Percentiles rank a stretch among this genome's conserved stretches.
Conservation (phyloP, 306 rosid genomes). For the Hippophae rhamnoides region DNA sequence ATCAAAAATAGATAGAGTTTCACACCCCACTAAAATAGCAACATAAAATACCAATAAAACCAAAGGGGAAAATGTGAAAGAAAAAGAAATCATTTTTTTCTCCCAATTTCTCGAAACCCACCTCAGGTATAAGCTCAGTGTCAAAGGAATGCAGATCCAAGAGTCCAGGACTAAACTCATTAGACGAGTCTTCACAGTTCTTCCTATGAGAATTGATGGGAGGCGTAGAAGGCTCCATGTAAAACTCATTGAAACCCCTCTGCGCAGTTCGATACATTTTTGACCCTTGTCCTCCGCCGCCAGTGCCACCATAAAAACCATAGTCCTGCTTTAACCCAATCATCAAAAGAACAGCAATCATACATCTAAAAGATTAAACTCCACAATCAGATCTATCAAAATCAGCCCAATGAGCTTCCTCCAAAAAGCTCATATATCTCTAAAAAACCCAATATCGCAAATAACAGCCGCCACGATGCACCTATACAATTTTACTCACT, state of each 20-base stretch:
- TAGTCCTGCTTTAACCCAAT: constrained; percentile 57
- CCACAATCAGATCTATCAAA: constrained; percentile 24
- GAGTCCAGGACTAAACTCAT: constrained; percentile 88
- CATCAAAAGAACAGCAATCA: constrained; percentile 13
- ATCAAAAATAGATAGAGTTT: too few relatives aligned
- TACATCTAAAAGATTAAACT: constrained; percentile 17
- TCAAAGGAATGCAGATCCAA: constrained; percentile 93
- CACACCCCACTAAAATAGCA: not conserved
- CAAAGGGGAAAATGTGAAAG: not conserved
- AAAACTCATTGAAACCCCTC: constrained; percentile 59
- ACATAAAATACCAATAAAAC: not conserved
- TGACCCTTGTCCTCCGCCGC: constrained; percentile 60
- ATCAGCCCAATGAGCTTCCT: constrained; percentile 5
- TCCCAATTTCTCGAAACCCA: constrained; percentile 18
- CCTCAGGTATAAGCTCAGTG: constrained; percentile 93
- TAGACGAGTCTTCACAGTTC: constrained; percentile 59
- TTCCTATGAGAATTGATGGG: constrained; percentile 51
- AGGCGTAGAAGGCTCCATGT: constrained; percentile 73
- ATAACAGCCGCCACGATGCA: not conserved
- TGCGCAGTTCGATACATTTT: constrained; percentile 67
- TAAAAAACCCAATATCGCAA: not conserved
- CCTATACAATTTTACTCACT: not conserved
- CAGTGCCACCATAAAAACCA: constrained; percentile 46
- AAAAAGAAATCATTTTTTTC: not conserved
- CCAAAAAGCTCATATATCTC: not conserved